phyloP scores from a whole-genome alignment of 2,329 filamentous ascomycete species.

The Xylariaceae sp. region DNA sequence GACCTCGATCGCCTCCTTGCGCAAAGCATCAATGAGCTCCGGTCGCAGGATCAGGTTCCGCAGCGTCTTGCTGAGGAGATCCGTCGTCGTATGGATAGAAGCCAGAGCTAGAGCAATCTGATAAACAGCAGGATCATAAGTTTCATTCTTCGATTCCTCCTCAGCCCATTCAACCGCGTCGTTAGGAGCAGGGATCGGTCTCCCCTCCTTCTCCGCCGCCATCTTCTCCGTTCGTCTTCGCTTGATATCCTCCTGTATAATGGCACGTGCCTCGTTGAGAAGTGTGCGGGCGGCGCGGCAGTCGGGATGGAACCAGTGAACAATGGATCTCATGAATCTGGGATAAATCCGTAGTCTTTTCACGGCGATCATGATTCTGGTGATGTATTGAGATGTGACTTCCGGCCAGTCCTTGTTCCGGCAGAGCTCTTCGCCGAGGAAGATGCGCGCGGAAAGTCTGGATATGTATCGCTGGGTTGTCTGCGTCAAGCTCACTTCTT shows the following conservation, averaged over 20 bases:
- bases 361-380: slow-evolving; percentile 31
- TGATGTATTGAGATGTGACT: slow-evolving; percentile 35
- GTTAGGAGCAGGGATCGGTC: slow-evolving; percentile 20
- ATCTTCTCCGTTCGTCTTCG: slow-evolving; percentile 20
- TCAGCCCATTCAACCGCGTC: slow-evolving; percentile 39
- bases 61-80: slow-evolving; percentile 32
- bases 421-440: slow-evolving; percentile 40
- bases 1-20: slow-evolving; percentile 36
- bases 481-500: slow-evolving; percentile 28
- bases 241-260: slow-evolving; percentile 22
- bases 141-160: slow-evolving; percentile 27
- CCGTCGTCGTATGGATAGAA: slow-evolving; percentile 36
- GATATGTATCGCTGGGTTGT: slow-evolving; percentile 37
- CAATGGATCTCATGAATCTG: slow-evolving; percentile 32
- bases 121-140: slow-evolving; percentile 27
- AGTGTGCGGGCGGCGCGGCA: slow-evolving; percentile 30
- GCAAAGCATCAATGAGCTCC: slow-evolving; percentile 37
- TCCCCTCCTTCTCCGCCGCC: slow-evolving; percentile 16
- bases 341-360: slow-evolving; percentile 36
- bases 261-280: slow-evolving; percentile 26
- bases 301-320: slow-evolving; percentile 40
- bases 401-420: slow-evolving; percentile 40
- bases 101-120: slow-evolving; percentile 31
- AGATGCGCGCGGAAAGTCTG: slow-evolving; percentile 41
- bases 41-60: slow-evolving; percentile 38